These are phyloP conservation scores for Endotrypanum monterogeii DNA, from an alignment of 208 protist genomes.

Conservation along the genomic window DNA sequence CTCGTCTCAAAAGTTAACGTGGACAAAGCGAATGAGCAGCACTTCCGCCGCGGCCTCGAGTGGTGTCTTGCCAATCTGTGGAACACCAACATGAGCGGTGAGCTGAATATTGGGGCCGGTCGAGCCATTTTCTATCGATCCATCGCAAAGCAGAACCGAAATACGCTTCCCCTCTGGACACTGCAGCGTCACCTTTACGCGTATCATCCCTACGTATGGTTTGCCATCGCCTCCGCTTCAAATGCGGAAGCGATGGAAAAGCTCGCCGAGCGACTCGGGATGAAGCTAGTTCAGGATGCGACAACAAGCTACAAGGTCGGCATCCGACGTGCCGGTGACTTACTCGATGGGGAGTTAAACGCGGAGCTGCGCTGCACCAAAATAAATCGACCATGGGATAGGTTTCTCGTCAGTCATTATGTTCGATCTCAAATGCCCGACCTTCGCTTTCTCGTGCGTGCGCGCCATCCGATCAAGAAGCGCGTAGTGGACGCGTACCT, in stretches of 20 bases:
- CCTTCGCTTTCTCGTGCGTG: conserved; percentile 83
- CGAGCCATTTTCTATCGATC: conserved; percentile 78
- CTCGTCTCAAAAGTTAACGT: conserved; percentile 51
- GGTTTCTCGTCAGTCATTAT: conserved; percentile 86
- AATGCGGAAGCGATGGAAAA: conserved; percentile 61
- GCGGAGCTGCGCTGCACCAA: conserved; percentile 70
- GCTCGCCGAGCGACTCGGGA: conserved; percentile 54
- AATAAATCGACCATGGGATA: conserved; percentile 85
- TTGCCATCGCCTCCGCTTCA: conserved; percentile 76
- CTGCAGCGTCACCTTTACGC: conserved; percentile 80
- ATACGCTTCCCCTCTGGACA: conserved; percentile 82
- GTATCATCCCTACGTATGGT: conserved; percentile 88
- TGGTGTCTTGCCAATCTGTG: conserved; percentile 90
- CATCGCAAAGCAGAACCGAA: conserved; percentile 87
- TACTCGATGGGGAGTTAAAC: conserved; percentile 84
- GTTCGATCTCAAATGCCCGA: conserved; percentile 84
- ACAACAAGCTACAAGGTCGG: conserved; percentile 75
- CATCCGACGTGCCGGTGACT: conserved; percentile 68
- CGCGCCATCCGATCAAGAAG: conserved; percentile 86
- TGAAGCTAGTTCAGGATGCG: conserved; percentile 71
- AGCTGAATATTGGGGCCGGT: conserved; percentile 90
- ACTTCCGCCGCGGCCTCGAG: conserved; percentile 76
- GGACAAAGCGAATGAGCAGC: conserved; percentile 73
- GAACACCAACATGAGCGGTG: conserved; percentile 88
- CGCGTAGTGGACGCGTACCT: conserved; percentile 79